Percentiles rank a stretch among this genome's conserved stretches.
phyloP scores from a whole-genome alignment of 148 eudicot species.

The Hydrangea macrophylla region DNA sequence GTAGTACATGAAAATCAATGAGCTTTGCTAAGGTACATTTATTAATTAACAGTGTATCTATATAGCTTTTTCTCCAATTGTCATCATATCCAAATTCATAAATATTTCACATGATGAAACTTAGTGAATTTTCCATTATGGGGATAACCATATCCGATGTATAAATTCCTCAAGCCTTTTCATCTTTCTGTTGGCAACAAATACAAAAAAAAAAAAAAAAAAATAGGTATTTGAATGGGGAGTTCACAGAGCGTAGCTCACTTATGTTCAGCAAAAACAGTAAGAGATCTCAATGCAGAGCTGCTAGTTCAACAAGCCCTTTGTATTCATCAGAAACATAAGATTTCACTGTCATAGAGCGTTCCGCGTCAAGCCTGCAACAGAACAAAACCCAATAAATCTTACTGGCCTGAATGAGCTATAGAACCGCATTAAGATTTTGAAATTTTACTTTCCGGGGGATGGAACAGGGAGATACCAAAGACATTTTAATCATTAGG shows the following conservation, averaged over 20 bases:
- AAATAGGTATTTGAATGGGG: neutral
- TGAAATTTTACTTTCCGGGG: no score
- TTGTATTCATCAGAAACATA: conserved; percentile 53
- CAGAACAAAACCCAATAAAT: no score
- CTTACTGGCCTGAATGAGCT: no score
- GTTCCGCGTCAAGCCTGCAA: conserved; percentile 10
- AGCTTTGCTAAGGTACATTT: no score
- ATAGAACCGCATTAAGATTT: no score
- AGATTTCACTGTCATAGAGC: conserved; percentile 50
- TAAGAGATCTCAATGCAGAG: conserved; percentile 37
- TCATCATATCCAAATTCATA: neutral
- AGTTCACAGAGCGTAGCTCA: neutral
- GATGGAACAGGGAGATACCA: no score
- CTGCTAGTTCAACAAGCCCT: conserved; percentile 47
- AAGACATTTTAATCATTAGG: no score
- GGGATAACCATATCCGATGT: neutral
- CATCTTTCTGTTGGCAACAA: neutral
- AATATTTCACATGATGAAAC: neutral
- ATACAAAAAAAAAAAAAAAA: no score
- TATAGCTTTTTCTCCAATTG: neutral
- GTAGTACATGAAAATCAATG: no score
- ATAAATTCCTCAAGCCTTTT: neutral
- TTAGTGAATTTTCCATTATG: neutral
- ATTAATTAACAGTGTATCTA: neutral
- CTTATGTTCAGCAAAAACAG: neutral